Evolutionary conservation across 2,329 filamentous ascomycete species (phyloP).

Genomic region (Diaporthe nobilis): DNA sequence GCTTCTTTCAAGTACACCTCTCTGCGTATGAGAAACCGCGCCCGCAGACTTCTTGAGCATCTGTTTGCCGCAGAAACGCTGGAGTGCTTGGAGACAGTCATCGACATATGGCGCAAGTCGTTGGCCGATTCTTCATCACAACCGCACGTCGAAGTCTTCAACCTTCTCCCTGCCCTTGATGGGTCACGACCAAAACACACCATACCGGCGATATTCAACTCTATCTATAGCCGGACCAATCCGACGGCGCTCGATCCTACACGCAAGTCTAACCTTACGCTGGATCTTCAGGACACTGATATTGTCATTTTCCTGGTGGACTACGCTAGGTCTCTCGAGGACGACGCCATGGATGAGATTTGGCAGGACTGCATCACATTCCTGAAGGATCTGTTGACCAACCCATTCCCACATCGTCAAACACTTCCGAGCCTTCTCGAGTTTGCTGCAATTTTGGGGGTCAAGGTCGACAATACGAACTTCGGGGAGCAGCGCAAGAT

Average conservation of each 20-base stretch:
- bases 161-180: conserved; percentile 90
- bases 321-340: conserved; percentile 90
- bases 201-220: conserved; percentile 94
- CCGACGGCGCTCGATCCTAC: conserved; percentile 82
- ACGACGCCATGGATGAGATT: conserved; percentile 98
- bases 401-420: conserved; percentile 95
- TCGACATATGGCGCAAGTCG: conserved; percentile 82
- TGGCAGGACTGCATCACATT: conserved; percentile 96
- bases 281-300: conserved; percentile 85
- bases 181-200: conserved; percentile 92
- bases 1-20: conserved; percentile 94
- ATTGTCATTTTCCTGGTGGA: conserved; percentile 91
- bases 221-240: conserved; percentile 95
- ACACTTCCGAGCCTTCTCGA: conserved; percentile 88
- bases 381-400: conserved; percentile 88
- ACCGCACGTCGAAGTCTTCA: conserved; percentile 79
- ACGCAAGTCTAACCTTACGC: conserved; percentile 89
- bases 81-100: conserved; percentile 92
- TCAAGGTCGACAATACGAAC: conserved; percentile 97
- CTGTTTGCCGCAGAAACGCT: conserved; percentile 92
- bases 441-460: conserved; percentile 89
- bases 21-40: conserved; percentile 89
- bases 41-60: conserved; percentile 89
- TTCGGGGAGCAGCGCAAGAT: conserved; percentile 96
- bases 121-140: conserved; percentile 61